Percentiles rank a stretch among this genome's conserved stretches.
These are phyloP conservation scores for Lachancea waltii DNA, from an alignment of 805 yeast species.

Conservation along the genomic window DNA sequence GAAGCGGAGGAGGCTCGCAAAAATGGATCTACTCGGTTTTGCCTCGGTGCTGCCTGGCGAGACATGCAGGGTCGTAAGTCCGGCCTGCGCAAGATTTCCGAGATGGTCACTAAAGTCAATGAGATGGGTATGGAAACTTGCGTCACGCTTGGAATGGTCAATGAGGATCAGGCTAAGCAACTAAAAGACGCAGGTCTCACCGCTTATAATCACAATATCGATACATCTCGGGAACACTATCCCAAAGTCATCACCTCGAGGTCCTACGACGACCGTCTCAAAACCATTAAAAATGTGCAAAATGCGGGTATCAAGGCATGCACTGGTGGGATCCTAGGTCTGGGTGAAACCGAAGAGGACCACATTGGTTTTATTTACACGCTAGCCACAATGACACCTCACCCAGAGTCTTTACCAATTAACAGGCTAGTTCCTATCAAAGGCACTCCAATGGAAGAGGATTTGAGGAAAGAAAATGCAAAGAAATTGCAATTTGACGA, in stretches of 20 bases:
- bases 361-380: slow-evolving; percentile 64
- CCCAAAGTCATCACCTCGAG: slow-evolving; percentile 68
- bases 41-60: slow-evolving; percentile 87
- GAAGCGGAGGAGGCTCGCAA: slow-evolving; percentile 60
- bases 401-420: slow-evolving; percentile 79
- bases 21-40: slow-evolving; percentile 72
- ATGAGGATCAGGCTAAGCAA: slow-evolving; percentile 52
- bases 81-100: slow-evolving; percentile 53
- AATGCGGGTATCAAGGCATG: slow-evolving; percentile 61
- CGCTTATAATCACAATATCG: slow-evolving; percentile 77
- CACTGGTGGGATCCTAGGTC: slow-evolving; percentile 74
- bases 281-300: slow-evolving; percentile 59
- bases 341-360: slow-evolving; percentile 69
- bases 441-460: slow-evolving; percentile 70
- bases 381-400: slow-evolving; percentile 58
- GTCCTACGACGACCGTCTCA: slow-evolving; percentile 61
- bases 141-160: slow-evolving; percentile 75
- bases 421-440: slow-evolving; percentile 71
- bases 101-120: slow-evolving; percentile 60
- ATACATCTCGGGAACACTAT: slow-evolving; percentile 72
- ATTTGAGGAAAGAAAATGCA: slow-evolving; percentile 35
- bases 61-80: slow-evolving; percentile 74
- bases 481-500: slow-evolving; percentile 52
- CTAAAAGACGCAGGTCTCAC: slow-evolving; percentile 68
- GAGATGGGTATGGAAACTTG: slow-evolving; percentile 69